Evolutionary conservation across 2,329 filamentous ascomycete species (phyloP).

Genomic region (Fusarium sp.): DNA sequence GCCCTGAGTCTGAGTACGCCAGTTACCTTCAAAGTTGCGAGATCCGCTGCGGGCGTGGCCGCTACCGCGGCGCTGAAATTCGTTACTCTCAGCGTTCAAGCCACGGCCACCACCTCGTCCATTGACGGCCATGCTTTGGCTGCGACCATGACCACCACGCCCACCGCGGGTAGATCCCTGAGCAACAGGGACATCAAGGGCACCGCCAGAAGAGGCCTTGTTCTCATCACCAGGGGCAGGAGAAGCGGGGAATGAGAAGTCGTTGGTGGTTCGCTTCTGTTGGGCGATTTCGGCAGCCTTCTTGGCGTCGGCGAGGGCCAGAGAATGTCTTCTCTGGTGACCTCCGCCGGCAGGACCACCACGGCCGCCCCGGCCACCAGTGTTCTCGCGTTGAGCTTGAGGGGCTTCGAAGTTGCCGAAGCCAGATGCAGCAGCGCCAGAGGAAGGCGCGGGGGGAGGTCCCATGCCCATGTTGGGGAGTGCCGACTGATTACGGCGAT

Average conservation of each 20-base stretch:
- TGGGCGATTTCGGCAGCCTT: conserved; percentile 97
- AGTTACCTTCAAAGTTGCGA: conserved; percentile 97
- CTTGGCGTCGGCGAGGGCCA: conserved; percentile 95
- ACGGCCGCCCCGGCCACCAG: conserved; percentile 75
- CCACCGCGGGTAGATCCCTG: conserved; percentile 65
- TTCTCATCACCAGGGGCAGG: conserved; percentile 68
- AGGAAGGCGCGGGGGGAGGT: conserved; percentile 89
- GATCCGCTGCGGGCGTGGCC: conserved; percentile 87
- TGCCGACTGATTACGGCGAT: conserved; percentile 98
- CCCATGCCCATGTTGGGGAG: conserved; percentile 93
- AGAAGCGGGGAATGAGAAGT: conserved; percentile 89
- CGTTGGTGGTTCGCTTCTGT: conserved; percentile 93
- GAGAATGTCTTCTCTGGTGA: conserved; percentile 93
- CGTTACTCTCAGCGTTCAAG: conserved; percentile 65
- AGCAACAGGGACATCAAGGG: conserved; percentile 53
- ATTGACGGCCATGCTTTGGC: conserved; percentile 91
- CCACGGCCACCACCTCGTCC: conserved; percentile 77
- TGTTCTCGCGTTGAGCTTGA: conserved; percentile 54
- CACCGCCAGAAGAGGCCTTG: conserved; percentile 51
- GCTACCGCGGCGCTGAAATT: conserved; percentile 82
- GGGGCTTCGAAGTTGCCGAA: conserved; percentile 84
- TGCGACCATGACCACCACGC: conserved; percentile 76
- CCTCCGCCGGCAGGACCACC: conserved; percentile 76
- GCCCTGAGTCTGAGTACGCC: conserved; percentile 82
- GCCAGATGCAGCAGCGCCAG: conserved; percentile 81